Conservation (phyloP, 306 rosid species). For the Mimosa pudica region DNA sequence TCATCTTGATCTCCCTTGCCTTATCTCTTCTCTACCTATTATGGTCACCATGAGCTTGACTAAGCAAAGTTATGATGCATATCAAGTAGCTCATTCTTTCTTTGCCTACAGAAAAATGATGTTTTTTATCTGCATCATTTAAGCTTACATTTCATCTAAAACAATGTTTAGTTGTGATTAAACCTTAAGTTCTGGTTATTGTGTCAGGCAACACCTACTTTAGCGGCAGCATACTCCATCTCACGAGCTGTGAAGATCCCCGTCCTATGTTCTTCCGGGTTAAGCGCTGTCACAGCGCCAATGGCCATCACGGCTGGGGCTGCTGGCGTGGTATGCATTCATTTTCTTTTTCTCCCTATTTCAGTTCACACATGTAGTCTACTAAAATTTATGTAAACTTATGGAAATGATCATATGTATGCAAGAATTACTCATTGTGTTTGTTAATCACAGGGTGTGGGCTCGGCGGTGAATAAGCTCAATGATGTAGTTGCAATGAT, state of each 20-base stretch:
- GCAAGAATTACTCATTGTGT: not conserved
- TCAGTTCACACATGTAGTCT: too few relatives aligned
- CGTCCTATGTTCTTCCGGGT: slow-evolving; percentile 86
- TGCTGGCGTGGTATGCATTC: slow-evolving; percentile 78
- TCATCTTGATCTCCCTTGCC: too few relatives aligned
- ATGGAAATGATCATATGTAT: not conserved
- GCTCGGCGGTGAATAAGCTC: slow-evolving; percentile 87
- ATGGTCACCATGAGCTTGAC: too few relatives aligned
- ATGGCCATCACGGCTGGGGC: slow-evolving; percentile 97
- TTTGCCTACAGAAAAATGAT: too few relatives aligned
- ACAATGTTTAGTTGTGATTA: slow-evolving; percentile 16
- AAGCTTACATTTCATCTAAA: not conserved
- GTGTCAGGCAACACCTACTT: slow-evolving; percentile 80
- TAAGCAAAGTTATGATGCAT: too few relatives aligned
- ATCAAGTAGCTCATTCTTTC: too few relatives aligned
- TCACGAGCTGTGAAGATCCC: slow-evolving; percentile 88
- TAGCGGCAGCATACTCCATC: slow-evolving; percentile 89
- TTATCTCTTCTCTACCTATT: too few relatives aligned
- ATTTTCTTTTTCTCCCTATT: slow-evolving; percentile 3
- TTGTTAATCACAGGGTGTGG: slow-evolving; percentile 69
- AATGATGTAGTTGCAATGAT: slow-evolving; percentile 88
- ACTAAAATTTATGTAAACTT: not conserved
- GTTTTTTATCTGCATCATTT: not conserved
- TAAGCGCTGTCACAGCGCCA: slow-evolving; percentile 85
- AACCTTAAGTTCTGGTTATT: slow-evolving; percentile 12